Evolutionary conservation across 2,329 filamentous ascomycete genomes (phyloP), one percentile per base, ranked within the genome.

Genomic region (Pyricularia pennisetigena): DNA sequence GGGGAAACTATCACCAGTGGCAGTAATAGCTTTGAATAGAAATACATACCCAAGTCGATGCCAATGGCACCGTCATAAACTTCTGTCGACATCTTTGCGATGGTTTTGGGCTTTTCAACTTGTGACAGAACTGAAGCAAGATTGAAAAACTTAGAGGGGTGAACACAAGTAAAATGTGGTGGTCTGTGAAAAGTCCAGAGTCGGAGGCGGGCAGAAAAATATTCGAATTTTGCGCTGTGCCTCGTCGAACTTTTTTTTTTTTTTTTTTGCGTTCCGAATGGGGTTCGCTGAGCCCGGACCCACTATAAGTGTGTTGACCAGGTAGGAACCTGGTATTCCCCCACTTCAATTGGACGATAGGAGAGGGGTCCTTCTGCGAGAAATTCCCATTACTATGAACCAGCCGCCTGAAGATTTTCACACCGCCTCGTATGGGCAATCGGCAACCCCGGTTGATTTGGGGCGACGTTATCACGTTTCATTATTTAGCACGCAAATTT

Each of bases 41-140:
- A 41, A 5, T 41, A 84, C 90, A 78, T 86, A 97, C 94, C 95
- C 85, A 99, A 88, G 90, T 99, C 95, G 86, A 99, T 99, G 89
- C 95, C 95, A 86, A 98, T 93, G 89, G 95, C 95, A 91, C 95
- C 95, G 82, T 99, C 95, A 83, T 98, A 99, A 78, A 96, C 90
- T 90, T 97, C 94, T 82, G 97, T 93, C 82, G 92, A 90, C 94
- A 97, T 97, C 80, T 84, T 92, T 79, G 77, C 76, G 71, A 73
- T 72, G 71, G 69, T 70, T 61, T 72, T 28, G 59, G 28, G 59
- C 59, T 62, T 62, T 62, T 62, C 23, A 26, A 20, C 59, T 62
- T 66, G 59, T 64, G 70, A 66, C 65, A 57, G 65, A 66, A 30
- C 30, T 64, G 59, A 61, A 30, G 59, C 20, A 68, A 69, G 62